A percentile compares a stretch with the other conserved stretches of the same genome.
phyloP scores from a whole-genome alignment of 768 basidiomycete genomes.

The Dioszegia crocea region DNA sequence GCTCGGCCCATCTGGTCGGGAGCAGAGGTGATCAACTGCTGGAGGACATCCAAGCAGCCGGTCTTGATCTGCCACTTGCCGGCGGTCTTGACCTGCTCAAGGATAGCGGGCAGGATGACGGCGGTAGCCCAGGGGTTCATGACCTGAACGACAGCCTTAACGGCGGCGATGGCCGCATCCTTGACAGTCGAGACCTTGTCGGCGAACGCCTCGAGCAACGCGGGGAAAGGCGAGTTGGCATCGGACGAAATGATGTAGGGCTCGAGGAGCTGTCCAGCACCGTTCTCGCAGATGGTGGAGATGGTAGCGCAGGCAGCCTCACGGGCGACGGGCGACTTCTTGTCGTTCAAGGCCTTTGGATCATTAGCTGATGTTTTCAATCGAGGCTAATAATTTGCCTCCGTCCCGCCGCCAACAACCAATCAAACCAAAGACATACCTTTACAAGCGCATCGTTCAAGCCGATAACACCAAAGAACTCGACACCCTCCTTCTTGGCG shows the following conservation, averaged over 20 bases:
- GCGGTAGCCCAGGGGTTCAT: conserved; percentile 87
- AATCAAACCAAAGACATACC: conserved; percentile 33
- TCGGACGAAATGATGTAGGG: conserved; percentile 75
- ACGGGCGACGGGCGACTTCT: conserved; percentile 87
- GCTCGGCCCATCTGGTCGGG: conserved; percentile 78
- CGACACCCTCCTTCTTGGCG: conserved; percentile 78
- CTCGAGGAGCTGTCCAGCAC: conserved; percentile 76
- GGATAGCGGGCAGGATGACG: conserved; percentile 77
- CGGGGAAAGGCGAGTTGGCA: conserved; percentile 66
- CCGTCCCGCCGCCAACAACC: not conserved
- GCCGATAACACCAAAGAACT: conserved; percentile 64
- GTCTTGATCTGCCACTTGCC: conserved; percentile 98
- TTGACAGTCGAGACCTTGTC: conserved; percentile 89
- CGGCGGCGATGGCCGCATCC: conserved; percentile 77
- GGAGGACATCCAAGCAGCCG: conserved; percentile 71
- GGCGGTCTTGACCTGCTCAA: conserved; percentile 88
- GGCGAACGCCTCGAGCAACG: conserved; percentile 85
- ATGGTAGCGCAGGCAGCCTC: conserved; percentile 79
- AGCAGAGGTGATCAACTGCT: conserved; percentile 79
- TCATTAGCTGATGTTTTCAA: not conserved
- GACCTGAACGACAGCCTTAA: conserved; percentile 65
- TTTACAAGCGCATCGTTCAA: conserved; percentile 71
- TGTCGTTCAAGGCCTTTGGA: conserved; percentile 74
- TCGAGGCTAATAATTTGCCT: conserved; percentile 2
- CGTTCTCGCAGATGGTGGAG: conserved; percentile 61